Percentiles rank a stretch among this genome's conserved stretches.
These are phyloP conservation scores for Paramecium pentaurelia DNA, from an alignment of 73 alveolate species.

Conservation along the genomic window DNA sequence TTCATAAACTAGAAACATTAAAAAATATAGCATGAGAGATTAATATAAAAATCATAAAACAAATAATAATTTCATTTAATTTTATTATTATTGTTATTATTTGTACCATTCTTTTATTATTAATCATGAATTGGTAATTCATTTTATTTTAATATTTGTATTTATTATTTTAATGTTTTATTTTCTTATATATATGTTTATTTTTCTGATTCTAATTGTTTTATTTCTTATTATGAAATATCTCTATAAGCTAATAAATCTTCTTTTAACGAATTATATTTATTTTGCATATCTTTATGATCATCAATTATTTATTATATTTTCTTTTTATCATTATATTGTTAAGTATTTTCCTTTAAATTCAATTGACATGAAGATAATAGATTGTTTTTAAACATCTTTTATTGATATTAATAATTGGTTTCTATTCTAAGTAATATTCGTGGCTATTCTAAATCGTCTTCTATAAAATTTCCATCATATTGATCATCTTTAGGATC, in stretches of 20 bases:
- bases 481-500: conserved; percentile 43
- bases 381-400: neutral
- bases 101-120: neutral
- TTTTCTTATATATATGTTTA: neutral
- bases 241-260: neutral
- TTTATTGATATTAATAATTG: neutral
- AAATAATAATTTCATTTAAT: neutral
- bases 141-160: neutral
- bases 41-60: neutral
- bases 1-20: conserved; percentile 21
- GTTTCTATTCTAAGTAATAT: conserved; percentile 1
- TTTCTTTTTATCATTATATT: neutral
- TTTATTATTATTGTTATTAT: neutral
- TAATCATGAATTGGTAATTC: neutral
- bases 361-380: neutral
- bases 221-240: neutral
- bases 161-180: neutral
- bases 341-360: neutral
- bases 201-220: neutral
- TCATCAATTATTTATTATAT: neutral
- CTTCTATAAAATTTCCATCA: conserved; percentile 28
- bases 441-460: conserved; percentile 22
- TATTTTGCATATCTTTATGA: neutral
- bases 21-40: conserved; percentile 19
- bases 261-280: neutral